Evolutionary conservation across 257 asterid genomes (phyloP).

Genomic region (Lavandula angustifolia): DNA sequence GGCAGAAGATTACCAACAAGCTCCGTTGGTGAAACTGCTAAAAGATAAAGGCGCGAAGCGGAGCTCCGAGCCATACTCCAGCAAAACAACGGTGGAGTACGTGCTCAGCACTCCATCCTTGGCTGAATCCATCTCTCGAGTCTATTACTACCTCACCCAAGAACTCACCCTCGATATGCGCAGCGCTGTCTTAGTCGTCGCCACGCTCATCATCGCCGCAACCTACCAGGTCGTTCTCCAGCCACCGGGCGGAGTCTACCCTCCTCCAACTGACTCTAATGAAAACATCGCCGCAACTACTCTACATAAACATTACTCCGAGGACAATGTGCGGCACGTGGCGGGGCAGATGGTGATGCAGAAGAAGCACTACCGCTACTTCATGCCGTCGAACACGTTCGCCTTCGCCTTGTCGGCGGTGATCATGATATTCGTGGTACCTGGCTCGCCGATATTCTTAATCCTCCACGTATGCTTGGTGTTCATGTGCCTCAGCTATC

Average conservation of each 20-base stretch:
- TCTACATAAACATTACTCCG: no score
- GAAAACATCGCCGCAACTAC: background rate
- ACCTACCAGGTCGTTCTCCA: conserved; percentile 32
- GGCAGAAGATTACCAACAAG: background rate
- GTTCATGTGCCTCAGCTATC: conserved; percentile 20
- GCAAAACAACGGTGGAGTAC: background rate
- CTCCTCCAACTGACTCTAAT: background rate
- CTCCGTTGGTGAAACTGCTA: background rate
- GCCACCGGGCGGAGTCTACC: conserved; percentile 32
- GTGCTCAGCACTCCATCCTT: background rate
- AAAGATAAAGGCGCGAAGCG: background rate
- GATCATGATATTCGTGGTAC: conserved; percentile 28
- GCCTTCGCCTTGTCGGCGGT: conserved; percentile 30
- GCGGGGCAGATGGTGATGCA: conserved; percentile 34
- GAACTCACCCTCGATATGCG: conserved; percentile 15
- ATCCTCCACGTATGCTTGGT: background rate
- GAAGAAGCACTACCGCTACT: background rate
- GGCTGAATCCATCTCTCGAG: background rate
- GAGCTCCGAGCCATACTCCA: fast-evolving
- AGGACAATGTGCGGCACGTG: no score
- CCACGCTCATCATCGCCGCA: conserved; percentile 29
- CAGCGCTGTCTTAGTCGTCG: conserved; percentile 19
- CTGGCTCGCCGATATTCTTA: background rate
- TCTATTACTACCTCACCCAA: background rate
- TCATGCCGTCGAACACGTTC: conserved; percentile 33